Evolutionary conservation across 2,329 filamentous ascomycete species (phyloP).

Genomic region (Claviceps humidiphila): DNA sequence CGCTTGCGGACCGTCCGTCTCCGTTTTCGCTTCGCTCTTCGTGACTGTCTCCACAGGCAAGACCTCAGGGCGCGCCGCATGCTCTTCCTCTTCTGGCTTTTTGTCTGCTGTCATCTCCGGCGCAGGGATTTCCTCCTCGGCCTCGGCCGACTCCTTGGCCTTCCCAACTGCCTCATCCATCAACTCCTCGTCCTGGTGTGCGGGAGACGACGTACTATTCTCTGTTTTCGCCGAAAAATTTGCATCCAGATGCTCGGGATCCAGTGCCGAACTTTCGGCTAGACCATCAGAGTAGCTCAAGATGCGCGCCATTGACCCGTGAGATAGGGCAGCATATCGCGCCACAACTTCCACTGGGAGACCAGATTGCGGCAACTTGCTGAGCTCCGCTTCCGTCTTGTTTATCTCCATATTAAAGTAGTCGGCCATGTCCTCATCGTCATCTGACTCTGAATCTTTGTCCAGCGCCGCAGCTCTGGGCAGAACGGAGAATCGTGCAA

Average conservation of each 20-base stretch:
- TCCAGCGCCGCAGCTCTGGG: constrained; percentile 20
- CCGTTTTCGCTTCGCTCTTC: constrained; percentile 30
- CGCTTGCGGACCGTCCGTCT: constrained; percentile 18
- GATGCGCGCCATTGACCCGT: constrained; percentile 35
- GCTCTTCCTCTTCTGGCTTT: not conserved
- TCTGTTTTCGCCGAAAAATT: not conserved
- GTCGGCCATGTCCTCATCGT: constrained; percentile 46
- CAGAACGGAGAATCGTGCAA: constrained; percentile 27
- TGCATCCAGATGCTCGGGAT: constrained; percentile 8
- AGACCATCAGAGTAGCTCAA: constrained; percentile 31
- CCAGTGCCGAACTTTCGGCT: constrained; percentile 28
- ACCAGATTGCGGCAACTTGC: constrained; percentile 29
- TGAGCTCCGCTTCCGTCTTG: constrained; percentile 36
- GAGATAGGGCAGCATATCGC: constrained; percentile 33
- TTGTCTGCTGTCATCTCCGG: not conserved
- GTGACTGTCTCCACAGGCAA: constrained; percentile 8
- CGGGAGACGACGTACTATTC: not conserved
- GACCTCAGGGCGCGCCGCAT: not conserved
- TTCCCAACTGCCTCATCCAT: not conserved
- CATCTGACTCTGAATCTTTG: constrained; percentile 34
- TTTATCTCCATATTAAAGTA: constrained; percentile 40
- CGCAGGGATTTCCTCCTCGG: not conserved
- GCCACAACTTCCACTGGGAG: constrained; percentile 28
- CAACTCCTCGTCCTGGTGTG: not conserved
- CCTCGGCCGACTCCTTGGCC: not conserved